Evolutionary conservation across 805 yeast genomes (phyloP).

Genomic region (Henningerozyma blattae): DNA sequence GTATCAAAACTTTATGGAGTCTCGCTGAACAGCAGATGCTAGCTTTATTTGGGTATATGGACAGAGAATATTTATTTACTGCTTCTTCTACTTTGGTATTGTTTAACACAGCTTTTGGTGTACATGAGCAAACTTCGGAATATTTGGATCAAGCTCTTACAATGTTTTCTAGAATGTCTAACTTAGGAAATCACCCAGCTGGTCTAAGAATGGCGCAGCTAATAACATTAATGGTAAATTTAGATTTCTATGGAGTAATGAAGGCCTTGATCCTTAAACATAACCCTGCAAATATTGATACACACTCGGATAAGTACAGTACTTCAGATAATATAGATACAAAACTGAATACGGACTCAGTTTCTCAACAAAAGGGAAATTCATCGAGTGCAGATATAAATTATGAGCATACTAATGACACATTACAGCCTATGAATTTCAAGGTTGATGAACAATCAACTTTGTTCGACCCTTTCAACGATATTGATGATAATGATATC

Average conservation of each 20-base stretch:
- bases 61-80: slow-evolving; percentile 67
- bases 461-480: slow-evolving; percentile 20
- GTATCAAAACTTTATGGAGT: slow-evolving; percentile 64
- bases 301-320: no score
- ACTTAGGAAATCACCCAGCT: slow-evolving; percentile 71
- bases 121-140: slow-evolving; percentile 60
- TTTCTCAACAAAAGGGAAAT: not conserved
- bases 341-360: not conserved
- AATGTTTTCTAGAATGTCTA: slow-evolving; percentile 64
- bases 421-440: no score
- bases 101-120: slow-evolving; percentile 72
- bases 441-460: no score
- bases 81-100: slow-evolving; percentile 63
- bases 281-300: slow-evolving; percentile 30
- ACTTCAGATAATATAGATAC: not conserved
- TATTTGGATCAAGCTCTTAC: slow-evolving; percentile 63
- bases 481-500: slow-evolving; percentile 27
- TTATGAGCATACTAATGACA: no score
- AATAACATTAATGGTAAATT: slow-evolving; percentile 46
- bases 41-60: slow-evolving; percentile 83
- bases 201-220: slow-evolving; percentile 62
- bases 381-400: not conserved
- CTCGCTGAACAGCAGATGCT: slow-evolving; percentile 67
- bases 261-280: slow-evolving; percentile 42
- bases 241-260: slow-evolving; percentile 62